Base-by-base conservation (phyloP, 768 basidiomycete genomes). In the Lentinula aciculospora region DNA sequence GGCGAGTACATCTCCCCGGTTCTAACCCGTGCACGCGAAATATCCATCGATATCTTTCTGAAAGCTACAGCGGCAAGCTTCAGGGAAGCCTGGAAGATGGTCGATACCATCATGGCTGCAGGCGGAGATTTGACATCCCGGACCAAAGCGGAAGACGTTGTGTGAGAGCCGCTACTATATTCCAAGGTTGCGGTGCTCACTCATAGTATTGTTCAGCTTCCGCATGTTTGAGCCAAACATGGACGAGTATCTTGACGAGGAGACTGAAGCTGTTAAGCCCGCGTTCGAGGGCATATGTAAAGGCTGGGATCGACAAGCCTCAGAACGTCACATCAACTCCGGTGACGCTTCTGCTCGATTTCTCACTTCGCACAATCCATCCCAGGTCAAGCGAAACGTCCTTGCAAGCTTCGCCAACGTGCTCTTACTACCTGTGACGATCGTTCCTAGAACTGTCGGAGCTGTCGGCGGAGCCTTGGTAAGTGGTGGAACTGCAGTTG, bases 241-340 rank as follows among this genome's bases (percentile, higher is more conserved):
- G 92, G 95, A 97, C 67, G 95, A 98, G 66, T 98, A 98, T 65
- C 85, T 98, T 2, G 89, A 94, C 59, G 94, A 98, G 66, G 96
- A 99, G 69, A 80, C 88, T 4, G 95, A 97, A 58, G 81, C 80
- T 58, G 78, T 92, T 50, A 93, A 93, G 65, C 79, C 77, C 4
- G 74, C 79, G 0, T 83, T 97, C 56, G 89, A 92, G 31, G 74
- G 69, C 2, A 88, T 89, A 13, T 94, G 89, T 67, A 81, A 82
- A 58, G 77, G 74, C 1, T 98, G 94, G 97, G 89, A 95, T 58
- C 75, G 74, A 7, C 80, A 89, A 19, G 57, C 63, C 3, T 65
- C 66, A 15, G 32, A 53, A 36, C 51, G 36, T 32, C 49, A 62
- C 59, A 58, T 46, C 32, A 58, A 66, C 50, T 40, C 28, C 40